Evolutionary conservation across 1,139 yeast species (phyloP).

Genomic region (Scheffersomyces titani): DNA sequence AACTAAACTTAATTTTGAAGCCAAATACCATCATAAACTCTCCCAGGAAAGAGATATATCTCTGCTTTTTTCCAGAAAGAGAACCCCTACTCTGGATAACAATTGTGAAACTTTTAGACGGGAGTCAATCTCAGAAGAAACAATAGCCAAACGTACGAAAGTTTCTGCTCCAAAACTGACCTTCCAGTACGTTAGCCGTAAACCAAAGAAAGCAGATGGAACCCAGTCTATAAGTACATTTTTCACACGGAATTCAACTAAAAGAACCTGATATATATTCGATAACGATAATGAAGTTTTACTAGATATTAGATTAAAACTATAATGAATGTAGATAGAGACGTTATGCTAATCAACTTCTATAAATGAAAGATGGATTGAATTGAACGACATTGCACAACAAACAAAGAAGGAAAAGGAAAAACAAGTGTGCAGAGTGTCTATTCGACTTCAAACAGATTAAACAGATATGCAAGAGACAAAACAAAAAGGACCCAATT

Average conservation of each 20-base stretch:
- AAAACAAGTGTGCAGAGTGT: not conserved
- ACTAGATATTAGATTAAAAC: not conserved
- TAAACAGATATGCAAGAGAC: not conserved
- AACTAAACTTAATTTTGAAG: constrained; percentile 19
- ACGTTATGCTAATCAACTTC: constrained; percentile 1
- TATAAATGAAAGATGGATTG: not conserved
- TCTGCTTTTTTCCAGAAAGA: constrained; percentile 38
- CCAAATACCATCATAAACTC: constrained; percentile 52
- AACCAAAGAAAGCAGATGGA: constrained; percentile 2
- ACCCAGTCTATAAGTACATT: constrained; percentile 4
- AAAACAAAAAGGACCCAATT: not conserved
- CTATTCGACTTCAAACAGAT: not conserved
- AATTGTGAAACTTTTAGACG: not conserved
- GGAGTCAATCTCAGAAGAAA: not conserved
- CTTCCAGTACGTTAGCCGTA: constrained; percentile 12
- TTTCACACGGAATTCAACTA: constrained; percentile 1
- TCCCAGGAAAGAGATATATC: constrained; percentile 53
- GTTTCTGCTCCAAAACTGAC: not conserved
- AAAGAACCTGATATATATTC: not conserved
- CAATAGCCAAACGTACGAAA: not conserved
- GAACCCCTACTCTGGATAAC: not conserved
- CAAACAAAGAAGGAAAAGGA: not conserved
- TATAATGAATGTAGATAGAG: not conserved
- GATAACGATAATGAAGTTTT: not conserved
- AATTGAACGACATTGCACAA: not conserved